Conservation (phyloP, 192 early-diverging fungal genomes). For the Lobosporangium transversale region DNA sequence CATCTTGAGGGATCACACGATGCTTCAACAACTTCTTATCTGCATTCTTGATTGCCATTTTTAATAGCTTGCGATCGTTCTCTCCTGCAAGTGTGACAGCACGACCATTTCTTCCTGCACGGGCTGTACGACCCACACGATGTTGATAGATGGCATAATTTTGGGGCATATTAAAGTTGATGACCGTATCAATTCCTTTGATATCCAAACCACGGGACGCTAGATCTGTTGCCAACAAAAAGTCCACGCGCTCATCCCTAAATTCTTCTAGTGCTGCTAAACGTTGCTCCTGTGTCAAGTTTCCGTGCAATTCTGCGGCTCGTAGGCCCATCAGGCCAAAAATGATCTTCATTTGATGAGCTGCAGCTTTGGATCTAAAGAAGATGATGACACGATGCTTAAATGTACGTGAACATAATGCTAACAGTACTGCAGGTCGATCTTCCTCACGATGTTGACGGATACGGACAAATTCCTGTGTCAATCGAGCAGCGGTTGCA, state of each 20-base stretch:
- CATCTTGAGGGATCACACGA: slow-evolving; percentile 84
- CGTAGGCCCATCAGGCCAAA: slow-evolving; percentile 91
- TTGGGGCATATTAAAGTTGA: slow-evolving; percentile 98
- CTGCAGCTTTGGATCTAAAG: slow-evolving; percentile 93
- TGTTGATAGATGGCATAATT: slow-evolving; percentile 94
- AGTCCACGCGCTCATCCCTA: slow-evolving; percentile 86
- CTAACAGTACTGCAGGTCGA: slow-evolving; percentile 85
- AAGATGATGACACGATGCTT: slow-evolving; percentile 88
- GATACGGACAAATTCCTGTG: slow-evolving; percentile 97
- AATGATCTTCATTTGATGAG: slow-evolving; percentile 98
- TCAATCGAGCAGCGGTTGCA: slow-evolving; percentile 78
- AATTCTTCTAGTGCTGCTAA: slow-evolving; percentile 91
- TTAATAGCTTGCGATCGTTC: slow-evolving; percentile 91
- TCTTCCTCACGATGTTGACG: slow-evolving; percentile 85
- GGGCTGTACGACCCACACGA: slow-evolving; percentile 94
- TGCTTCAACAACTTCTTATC: slow-evolving; percentile 83
- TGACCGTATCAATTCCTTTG: slow-evolving; percentile 94
- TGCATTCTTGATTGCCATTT: slow-evolving; percentile 90
- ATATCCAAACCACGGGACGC: slow-evolving; percentile 98
- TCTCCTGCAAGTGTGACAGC: slow-evolving; percentile 94
- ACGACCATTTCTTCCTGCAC: slow-evolving; percentile 85
- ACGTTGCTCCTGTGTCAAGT: slow-evolving; percentile 91
- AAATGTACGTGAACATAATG: slow-evolving; percentile 86
- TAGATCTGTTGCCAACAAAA: slow-evolving; percentile 94
- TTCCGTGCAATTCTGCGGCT: slow-evolving; percentile 94